Evolutionary conservation across 371 early-diverging fungal species (phyloP).

Genomic region (Apophysomyces trapeziformis): DNA sequence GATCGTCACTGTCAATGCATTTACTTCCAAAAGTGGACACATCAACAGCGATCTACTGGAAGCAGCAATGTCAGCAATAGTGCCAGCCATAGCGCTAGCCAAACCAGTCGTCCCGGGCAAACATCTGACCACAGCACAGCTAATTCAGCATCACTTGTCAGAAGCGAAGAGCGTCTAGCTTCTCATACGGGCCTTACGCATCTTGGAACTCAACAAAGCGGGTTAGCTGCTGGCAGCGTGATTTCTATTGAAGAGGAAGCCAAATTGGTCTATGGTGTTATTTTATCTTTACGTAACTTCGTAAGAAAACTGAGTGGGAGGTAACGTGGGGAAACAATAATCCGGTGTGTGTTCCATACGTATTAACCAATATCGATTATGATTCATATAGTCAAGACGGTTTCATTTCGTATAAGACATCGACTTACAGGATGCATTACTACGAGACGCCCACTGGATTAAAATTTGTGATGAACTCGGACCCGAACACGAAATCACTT

Average conservation of each 20-base stretch:
- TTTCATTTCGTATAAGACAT: constrained; percentile 82
- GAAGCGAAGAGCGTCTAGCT: constrained; percentile 31
- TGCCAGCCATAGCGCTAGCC: constrained; percentile 25
- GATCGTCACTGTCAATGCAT: constrained; percentile 92
- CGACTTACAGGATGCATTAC: constrained; percentile 87
- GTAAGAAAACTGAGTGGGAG: constrained; percentile 74
- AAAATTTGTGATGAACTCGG: constrained; percentile 88
- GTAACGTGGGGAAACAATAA: constrained; percentile 24
- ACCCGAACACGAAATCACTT: constrained; percentile 70
- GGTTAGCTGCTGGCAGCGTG: constrained; percentile 56
- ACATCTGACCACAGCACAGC: constrained; percentile 31
- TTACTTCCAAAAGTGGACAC: constrained; percentile 79
- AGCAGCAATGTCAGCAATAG: constrained; percentile 32
- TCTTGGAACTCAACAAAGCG: constrained; percentile 41
- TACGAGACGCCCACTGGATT: constrained; percentile 87
- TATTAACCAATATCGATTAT: neutral
- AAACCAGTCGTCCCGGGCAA: constrained; percentile 23
- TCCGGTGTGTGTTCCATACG: too few species aligned
- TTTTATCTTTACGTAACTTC: constrained; percentile 86
- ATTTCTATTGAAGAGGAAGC: constrained; percentile 86
- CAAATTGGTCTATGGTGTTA: constrained; percentile 93
- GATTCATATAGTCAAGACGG: constrained; percentile 61
- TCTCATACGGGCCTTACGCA: constrained; percentile 19
- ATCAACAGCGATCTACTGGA: constrained; percentile 34
- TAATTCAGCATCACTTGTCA: constrained; percentile 28